Base-by-base conservation (phyloP, 1,284 basidiomycete genomes). In the Fomitiporia mediterranea region DNA sequence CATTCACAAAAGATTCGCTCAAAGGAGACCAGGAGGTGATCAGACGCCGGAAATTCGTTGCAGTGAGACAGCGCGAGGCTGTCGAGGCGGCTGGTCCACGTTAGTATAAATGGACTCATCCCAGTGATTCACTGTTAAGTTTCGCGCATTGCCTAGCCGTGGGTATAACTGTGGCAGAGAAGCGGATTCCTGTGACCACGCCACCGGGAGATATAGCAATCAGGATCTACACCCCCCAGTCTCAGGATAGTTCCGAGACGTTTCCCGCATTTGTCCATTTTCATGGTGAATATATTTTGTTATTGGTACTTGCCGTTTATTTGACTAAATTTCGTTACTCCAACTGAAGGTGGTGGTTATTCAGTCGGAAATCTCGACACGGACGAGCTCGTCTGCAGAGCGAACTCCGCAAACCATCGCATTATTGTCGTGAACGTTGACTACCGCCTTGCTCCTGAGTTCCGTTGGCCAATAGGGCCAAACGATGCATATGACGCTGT, bases 401-500 rank as follows among this genome's bases (percentile, higher is more conserved):
- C 25, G 8, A 9, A 57, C 4, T 60, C 58, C 39, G 56, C 57
- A 13, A 58, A 60, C 13, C 50, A 60, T 8, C 57, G 58, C 30
- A 38, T 61, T n/a, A 59, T 68, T 2, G 66, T 70, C 21, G 64
- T 58, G 13, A 58, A 54, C 39, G 52, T 58, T 17, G 47, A 49
- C 11, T 58, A 58, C 28, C 51, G 74, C n/a, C 67, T 72, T 11
- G 71, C 73, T 1, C 75, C 75, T 0, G 70, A 73, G 48, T 57
- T 70, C 53, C 69, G 70, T 0, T 76, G 69, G 63, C 75, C 75
- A 0, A 68, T 65, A 0, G 66, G 68, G 0, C 62, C 71, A 2
- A 65, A 73, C 13, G 75, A 77, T 52, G 63, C 68, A 17, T 69
- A 68, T 34, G 67, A 68, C 5, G 65, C 68, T 1, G 59, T 74